Conservation (phyloP, 1,139 yeast species). For the Petasospora fabianii region DNA sequence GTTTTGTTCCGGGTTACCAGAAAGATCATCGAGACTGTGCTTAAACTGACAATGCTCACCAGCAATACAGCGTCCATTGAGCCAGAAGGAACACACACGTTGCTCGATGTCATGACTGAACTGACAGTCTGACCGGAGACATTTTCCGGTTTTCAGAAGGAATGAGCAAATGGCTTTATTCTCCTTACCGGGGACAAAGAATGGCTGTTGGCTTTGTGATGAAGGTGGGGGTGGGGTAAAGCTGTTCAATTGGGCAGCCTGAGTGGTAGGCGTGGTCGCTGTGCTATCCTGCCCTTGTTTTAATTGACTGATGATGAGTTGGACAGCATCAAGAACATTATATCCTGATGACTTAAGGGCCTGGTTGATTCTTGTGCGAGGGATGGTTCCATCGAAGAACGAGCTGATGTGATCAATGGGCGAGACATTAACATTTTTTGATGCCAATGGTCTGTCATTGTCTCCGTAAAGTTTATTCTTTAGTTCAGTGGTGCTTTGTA, state of each 20-base stretch:
- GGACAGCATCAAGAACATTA: constrained; percentile 22
- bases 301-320: constrained; percentile 19
- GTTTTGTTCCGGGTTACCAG: not conserved
- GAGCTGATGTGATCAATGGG: constrained; percentile 23
- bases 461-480: constrained; percentile 21
- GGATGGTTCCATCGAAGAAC: constrained; percentile 20
- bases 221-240: not conserved
- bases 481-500: constrained; percentile 17
- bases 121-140: constrained; percentile 40
- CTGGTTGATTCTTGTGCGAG: constrained; percentile 23
- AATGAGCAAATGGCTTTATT: constrained; percentile 35
- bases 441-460: constrained; percentile 6
- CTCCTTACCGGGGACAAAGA: constrained; percentile 19
- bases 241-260: not conserved
- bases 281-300: constrained; percentile 10
- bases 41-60: constrained; percentile 37
- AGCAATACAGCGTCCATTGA: constrained; percentile 38
- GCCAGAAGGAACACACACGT: constrained; percentile 41
- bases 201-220: constrained; percentile 3
- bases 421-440: constrained; percentile 9
- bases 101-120: constrained; percentile 39
- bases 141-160: constrained; percentile 36
- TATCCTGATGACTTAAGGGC: constrained; percentile 24
- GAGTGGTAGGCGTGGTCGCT: not conserved
- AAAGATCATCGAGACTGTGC: constrained; percentile 27